A percentile compares a stretch with the other conserved stretches of the same genome.
Conservation (phyloP, 257 asterid genomes). For the Solanum microdontum region DNA sequence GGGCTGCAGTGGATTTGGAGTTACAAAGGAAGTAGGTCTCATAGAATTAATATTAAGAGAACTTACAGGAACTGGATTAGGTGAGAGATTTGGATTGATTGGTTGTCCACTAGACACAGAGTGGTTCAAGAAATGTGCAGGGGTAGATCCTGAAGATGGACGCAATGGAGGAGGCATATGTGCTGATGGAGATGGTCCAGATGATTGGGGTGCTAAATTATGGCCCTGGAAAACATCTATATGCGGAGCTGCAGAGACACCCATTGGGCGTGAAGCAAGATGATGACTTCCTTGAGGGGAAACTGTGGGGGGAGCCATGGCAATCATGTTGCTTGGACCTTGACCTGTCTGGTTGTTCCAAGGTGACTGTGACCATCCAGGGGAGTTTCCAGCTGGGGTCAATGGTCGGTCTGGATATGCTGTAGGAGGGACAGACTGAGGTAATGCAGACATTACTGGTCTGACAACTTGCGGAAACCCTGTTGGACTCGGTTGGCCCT, state of each 20-base stretch:
- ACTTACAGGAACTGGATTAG: constrained; percentile 24
- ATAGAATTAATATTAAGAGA: constrained; percentile 21
- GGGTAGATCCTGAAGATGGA: constrained; percentile 15
- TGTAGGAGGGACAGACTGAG: constrained; percentile 8
- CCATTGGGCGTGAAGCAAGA: constrained; percentile 22
- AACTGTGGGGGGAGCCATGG: constrained; percentile 13
- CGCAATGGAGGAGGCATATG: constrained; percentile 18
- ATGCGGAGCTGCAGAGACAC: constrained; percentile 13
- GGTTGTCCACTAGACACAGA: constrained; percentile 6
- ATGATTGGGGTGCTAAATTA: not conserved
- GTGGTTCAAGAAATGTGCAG: constrained; percentile 6
- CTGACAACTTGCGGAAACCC: constrained; percentile 23
- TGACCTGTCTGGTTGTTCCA: constrained; percentile 20
- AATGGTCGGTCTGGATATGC: constrained; percentile 1
- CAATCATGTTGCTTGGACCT: constrained; percentile 19
- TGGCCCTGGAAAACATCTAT: constrained; percentile 13
- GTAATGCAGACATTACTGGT: constrained; percentile 24
- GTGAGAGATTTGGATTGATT: constrained; percentile 16
- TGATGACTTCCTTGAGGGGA: constrained; percentile 20
- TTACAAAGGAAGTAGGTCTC: constrained; percentile 25
- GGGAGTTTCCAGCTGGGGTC: constrained; percentile 5
- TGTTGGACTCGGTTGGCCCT: constrained; percentile 8
- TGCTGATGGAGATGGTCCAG: constrained; percentile 21
- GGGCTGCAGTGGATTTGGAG: constrained; percentile 53
- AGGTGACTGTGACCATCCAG: constrained; percentile 29